Evolutionary conservation across 345 rosid species (phyloP).

Genomic region (Erucastrum elatum): DNA sequence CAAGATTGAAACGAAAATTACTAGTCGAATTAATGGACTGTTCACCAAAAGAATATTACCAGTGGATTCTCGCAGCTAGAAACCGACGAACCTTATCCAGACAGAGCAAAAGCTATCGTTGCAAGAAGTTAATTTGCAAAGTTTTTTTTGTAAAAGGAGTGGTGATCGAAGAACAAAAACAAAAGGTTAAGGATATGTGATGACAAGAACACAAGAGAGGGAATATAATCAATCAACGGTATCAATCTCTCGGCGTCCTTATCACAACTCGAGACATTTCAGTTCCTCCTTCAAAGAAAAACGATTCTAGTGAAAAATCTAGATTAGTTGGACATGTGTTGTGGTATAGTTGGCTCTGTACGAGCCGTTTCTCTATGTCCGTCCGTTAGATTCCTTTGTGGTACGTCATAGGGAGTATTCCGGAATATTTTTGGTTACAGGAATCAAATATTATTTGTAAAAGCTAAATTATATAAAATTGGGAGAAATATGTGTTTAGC

Average conservation of each 20-base stretch:
- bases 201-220: constrained; percentile 30
- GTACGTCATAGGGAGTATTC: constrained; percentile 8
- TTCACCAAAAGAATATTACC: constrained; percentile 14
- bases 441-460: constrained; percentile 5
- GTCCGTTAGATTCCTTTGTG: constrained; percentile 33
- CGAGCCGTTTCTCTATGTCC: constrained; percentile 25
- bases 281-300: neutral
- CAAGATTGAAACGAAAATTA: neutral
- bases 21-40: neutral
- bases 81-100: constrained; percentile 36
- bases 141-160: neutral
- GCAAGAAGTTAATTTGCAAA: constrained; percentile 8
- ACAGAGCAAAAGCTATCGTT: constrained; percentile 31
- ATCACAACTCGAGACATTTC: constrained; percentile 31
- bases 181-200: constrained; percentile 36
- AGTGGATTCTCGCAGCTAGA: constrained; percentile 29
- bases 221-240: constrained; percentile 38
- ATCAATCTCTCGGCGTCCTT: constrained; percentile 24
- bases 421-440: constrained; percentile 14
- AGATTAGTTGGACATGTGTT: constrained; percentile 27
- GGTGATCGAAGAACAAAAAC: neutral
- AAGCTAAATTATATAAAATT: neutral
- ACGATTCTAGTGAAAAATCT: neutral
- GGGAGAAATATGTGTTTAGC: constrained; percentile 14
- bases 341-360: neutral